Evolutionary conservation across 2,329 filamentous ascomycete genomes (phyloP).

Genomic region (Phoma herbarum): DNA sequence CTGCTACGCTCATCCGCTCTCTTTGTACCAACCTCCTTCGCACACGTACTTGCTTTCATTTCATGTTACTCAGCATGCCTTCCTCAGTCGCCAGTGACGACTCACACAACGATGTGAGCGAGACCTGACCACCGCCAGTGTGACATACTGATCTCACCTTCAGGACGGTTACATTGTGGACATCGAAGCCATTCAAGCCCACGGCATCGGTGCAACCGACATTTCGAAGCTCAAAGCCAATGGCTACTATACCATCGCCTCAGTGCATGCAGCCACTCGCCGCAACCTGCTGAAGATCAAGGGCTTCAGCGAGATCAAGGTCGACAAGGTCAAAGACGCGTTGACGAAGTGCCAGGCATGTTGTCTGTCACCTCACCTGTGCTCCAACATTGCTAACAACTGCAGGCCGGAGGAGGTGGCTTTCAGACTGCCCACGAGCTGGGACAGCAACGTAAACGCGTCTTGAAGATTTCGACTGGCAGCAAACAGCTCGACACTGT

Average conservation of each 20-base stretch:
- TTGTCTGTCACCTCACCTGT: neutral
- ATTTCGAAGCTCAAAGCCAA: slow-evolving; percentile 71
- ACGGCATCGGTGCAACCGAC: slow-evolving; percentile 71
- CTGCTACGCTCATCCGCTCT: slow-evolving; percentile 8
- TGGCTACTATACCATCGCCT: slow-evolving; percentile 70
- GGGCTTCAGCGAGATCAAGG: slow-evolving; percentile 74
- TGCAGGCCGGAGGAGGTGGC: slow-evolving; percentile 64
- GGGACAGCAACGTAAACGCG: slow-evolving; percentile 68
- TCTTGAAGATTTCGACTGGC: slow-evolving; percentile 73
- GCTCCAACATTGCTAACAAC: slow-evolving; percentile 22
- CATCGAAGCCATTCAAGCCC: slow-evolving; percentile 71
- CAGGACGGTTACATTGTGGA: slow-evolving; percentile 68
- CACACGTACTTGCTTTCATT: slow-evolving; percentile 7
- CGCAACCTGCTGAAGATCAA: slow-evolving; percentile 71
- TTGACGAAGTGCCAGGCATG: slow-evolving; percentile 66
- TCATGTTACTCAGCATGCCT: slow-evolving; percentile 35
- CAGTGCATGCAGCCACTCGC: slow-evolving; percentile 67
- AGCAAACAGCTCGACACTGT: slow-evolving; percentile 73
- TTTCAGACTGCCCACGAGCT: slow-evolving; percentile 74
- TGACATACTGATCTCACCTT: neutral
- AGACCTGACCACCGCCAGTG: neutral
- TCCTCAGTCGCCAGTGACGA: slow-evolving; percentile 63
- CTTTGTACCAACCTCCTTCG: slow-evolving; percentile 12
- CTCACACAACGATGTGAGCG: slow-evolving; percentile 56
- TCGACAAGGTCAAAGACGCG: slow-evolving; percentile 75